Evolutionary conservation across 805 yeast genomes (phyloP).

Genomic region (Metschnikowia aberdeeniae): DNA sequence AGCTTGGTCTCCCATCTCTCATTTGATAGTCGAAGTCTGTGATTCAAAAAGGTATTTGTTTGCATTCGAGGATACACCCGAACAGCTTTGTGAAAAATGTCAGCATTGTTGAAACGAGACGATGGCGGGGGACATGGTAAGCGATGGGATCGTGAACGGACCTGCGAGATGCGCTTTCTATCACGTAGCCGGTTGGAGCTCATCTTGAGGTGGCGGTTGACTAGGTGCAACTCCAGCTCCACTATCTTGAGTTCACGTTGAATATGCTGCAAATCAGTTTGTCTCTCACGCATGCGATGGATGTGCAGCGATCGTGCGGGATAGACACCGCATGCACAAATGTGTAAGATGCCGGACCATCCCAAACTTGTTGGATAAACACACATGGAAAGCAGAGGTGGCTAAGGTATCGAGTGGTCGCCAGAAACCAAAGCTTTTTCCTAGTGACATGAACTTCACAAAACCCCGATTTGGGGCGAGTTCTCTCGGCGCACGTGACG

Average conservation of each 20-base stretch:
- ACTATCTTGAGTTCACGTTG: not conserved
- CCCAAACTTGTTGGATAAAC: no score
- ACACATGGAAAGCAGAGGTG: no score
- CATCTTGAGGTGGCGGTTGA: not conserved
- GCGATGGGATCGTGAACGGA: not conserved
- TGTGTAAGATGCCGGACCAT: no score
- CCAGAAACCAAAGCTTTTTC: no score
- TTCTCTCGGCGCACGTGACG: no score
- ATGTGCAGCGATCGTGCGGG: no score
- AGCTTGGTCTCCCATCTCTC: constrained; percentile 16
- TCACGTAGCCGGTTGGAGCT: not conserved
- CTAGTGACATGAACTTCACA: no score
- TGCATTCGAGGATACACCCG: not conserved
- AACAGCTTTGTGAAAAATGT: not conserved
- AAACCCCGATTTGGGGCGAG: no score
- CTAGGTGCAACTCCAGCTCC: not conserved
- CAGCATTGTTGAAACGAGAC: not conserved
- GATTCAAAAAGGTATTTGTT: not conserved
- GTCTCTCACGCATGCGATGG: no score
- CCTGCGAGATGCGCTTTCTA: not conserved
- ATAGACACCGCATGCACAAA: no score
- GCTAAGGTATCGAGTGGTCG: no score
- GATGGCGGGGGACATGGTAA: not conserved
- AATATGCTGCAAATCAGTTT: not conserved
- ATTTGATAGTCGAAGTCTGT: not conserved